Evolutionary conservation across 805 yeast genomes (phyloP), one percentile per base, ranked within the genome.

Genomic region (Candida rishiriensis): DNA sequence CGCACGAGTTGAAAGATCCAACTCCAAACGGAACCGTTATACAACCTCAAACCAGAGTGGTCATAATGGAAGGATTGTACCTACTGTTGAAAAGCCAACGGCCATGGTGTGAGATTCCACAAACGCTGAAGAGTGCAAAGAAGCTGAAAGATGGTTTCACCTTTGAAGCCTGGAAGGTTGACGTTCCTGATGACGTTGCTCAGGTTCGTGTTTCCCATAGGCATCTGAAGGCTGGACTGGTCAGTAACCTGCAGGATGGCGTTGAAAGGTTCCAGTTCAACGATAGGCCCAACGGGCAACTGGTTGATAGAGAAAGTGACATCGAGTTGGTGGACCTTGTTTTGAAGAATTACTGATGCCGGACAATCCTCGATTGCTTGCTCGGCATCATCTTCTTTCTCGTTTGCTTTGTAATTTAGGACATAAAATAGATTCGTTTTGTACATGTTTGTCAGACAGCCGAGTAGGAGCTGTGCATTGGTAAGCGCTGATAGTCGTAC

Each of bases 51-150:
- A 70, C 78, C 3, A 65, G 78, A 44, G 73, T 88, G 1, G 62
- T 88, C 3, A 71, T 88, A 3, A 56, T 87, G 33, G 97, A 88
- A 58, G 96, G 97, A 0, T 69, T 83, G 38, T 88, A 89, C 58
- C 66, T 88, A 10, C 71, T 81, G 36, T 66, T 87, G 41, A 59
- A 74, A 31, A 75, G 75, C 33, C 76, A 71, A 3, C 34, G 33
- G 26, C 76, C 76, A 12, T 88, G 96, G 95, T 44, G 56, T 41
- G 60, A 64, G 15, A 73, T 85, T 18, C 56, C 69, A 2, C 41
- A 53, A 8, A 53, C 64, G 18, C 67, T 75, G 29, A 61, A 63
- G 33, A 18, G 18, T 4, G 36, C 44, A 17, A 40, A 14, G 10
- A 17, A 11, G n/a, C 31, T n/a, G 18, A n/a, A 8, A 16, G 34